Base-by-base conservation (phyloP, 2,329 filamentous ascomycete genomes). In the Cordyceps javanica region DNA sequence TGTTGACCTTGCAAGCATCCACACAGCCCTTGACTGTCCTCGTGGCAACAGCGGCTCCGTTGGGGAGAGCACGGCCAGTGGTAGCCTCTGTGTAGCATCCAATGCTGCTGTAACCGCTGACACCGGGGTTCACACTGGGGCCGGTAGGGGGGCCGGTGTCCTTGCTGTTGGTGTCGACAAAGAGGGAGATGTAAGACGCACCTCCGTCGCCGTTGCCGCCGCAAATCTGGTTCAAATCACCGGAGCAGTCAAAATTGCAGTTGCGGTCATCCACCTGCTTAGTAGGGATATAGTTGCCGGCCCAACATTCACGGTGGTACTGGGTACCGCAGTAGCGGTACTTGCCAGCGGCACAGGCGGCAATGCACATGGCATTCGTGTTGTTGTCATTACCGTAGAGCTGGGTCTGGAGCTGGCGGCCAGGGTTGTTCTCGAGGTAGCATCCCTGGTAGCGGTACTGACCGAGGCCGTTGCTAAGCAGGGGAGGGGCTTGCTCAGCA, bases 231-330 rank as follows among this genome's bases (percentile, higher is more conserved):
- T 76, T 75, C 28, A 76, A 58, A 44, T 78, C 73, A 1, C 80
- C 81, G 0, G 69, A 62, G 60, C 82, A 85, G 38, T 73, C 65
- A 58, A 73, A 82, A 67, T 79, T 78, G 68, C 82, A 84, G 60
- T 81, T 72, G 5, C 52, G 63, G 3, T 79, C 75, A 19, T 69
- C 68, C 1, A 78, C 77, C 61, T 75, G 69, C 13, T 72, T 64
- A 0, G 64, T 68, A 0, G 80, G 80, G 25, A 80, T 72, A 0
- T 63, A 72, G 26, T 75, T 75, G 2, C 82, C 81, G 19, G 71
- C 79, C 81, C 81, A 84, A 63, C 81, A 83, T 62, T 84, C 80
- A 13, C 68, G 63, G 19, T 75, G 69, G 60, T 82, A 82, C 54
- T 81, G 71, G 0, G 76, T 78, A 2, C 73, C 79, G 6, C 78